Percentiles rank a stretch among this genome's conserved stretches.
Evolutionary conservation across 2,329 filamentous ascomycete genomes (phyloP).

Genomic region (Fusarium fujikuroi): DNA sequence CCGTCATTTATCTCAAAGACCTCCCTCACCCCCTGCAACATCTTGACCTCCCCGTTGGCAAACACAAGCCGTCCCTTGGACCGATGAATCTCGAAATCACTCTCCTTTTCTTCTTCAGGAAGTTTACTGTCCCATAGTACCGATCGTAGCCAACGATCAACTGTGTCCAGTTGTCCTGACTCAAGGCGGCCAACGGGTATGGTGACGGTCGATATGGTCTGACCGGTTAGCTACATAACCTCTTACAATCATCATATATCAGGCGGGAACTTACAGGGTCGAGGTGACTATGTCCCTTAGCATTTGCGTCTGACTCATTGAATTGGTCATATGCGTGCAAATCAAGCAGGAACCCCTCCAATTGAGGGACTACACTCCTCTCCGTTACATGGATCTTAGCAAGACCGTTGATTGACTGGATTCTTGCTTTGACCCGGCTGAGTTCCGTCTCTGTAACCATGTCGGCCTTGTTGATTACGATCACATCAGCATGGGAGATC

Average conservation of each 20-base stretch:
- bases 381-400: conserved; percentile 86
- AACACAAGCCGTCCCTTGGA: conserved; percentile 83
- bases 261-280: conserved; percentile 73
- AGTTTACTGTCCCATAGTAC: conserved; percentile 84
- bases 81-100: conserved; percentile 82
- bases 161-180: conserved; percentile 64
- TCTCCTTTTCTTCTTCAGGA: conserved; percentile 55
- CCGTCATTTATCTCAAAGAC: conserved; percentile 90
- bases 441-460: conserved; percentile 79
- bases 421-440: conserved; percentile 72
- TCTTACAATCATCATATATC: background rate
- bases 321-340: conserved; percentile 93
- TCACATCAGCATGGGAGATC: conserved; percentile 94
- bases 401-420: conserved; percentile 87
- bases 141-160: conserved; percentile 85
- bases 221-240: conserved; percentile 24
- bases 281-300: conserved; percentile 88
- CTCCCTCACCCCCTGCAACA: conserved; percentile 92
- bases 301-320: conserved; percentile 74
- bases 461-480: conserved; percentile 94
- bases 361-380: conserved; percentile 79
- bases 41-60: conserved; percentile 71
- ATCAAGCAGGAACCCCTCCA: conserved; percentile 89
- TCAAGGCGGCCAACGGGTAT: conserved; percentile 72
- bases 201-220: conserved; percentile 87